Base-by-base conservation (phyloP, 805 yeast genomes). In the Tetrapisispora iriomotensis region DNA sequence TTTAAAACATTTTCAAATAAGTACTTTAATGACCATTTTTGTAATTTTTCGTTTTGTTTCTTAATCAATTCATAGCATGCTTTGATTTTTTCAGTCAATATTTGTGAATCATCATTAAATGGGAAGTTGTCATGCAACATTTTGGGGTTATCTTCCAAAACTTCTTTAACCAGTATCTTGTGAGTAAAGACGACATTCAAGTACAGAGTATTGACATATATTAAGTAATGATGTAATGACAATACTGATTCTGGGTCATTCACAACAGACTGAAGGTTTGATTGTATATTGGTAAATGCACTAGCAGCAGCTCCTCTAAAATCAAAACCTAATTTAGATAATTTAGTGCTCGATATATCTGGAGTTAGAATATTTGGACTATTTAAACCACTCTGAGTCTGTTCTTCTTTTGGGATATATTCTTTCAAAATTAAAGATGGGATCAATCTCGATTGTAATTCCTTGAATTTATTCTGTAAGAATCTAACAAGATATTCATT, bases 151-250 rank as follows among this genome's bases (percentile, higher is more conserved):
- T 62, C 62, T 15, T 48, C 49, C 13, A 64, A 34, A 12, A 64
- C 45, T 40, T 62, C 64, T 13, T 46, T 44, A 3, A 49, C 61
- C 8, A 77, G 47, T 28, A 84, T 60, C 41, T 72, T 75, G 10
- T 61, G 56, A 25, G 82, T 66, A 51, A 84, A 82, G 7, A 65
- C 68, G 18, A 72, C 69, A 19, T 82, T 77, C 31, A 79, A 62
- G 9, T 80, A 75, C 4, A 87, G 65, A 1, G 94, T 79, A 59
- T 90, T 88, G 43, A 87, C 64, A 42, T 80, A 74, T 1, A 83
- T 64, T 29, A 86, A 62, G 53, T 76, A 87, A 13, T 72, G 74
- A 24, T 75, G 69, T 13, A 83, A 57, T 41, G 74, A 70, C 4
- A 60, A 37, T 6, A 59, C 50, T 7, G 55, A 36, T 18, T 57